Evolutionary conservation across 441 rosid species (phyloP), one percentile per base, ranked within the genome.

Genomic region (Gossypium gossypioides): DNA sequence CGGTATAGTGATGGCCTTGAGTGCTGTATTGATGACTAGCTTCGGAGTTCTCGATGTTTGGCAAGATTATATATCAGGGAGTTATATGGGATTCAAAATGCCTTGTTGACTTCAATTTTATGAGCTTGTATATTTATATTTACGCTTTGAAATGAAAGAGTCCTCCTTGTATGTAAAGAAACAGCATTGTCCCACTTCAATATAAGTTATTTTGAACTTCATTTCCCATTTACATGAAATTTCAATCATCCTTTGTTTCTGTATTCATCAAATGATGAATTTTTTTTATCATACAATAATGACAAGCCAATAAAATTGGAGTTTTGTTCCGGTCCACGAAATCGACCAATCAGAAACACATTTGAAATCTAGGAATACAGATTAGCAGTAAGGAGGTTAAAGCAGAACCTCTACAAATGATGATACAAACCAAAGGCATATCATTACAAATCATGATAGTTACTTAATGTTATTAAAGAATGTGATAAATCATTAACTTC

Each of bases 1-100:
- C 19, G 77, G 92, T 25, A 85, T 70, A n/a, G 96, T 87, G 24
- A 91, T 91, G 98, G 87, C 86, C 62, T 65, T 89, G 63, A 90
- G 98, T 66, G 81, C 95, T 0, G 76, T 90, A 72, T 76, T 93
- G 29, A 86, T 91, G 70, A 91, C 92, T 58, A 84, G 88, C 57
- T 90, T 85, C 75, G 97, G 96, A 64, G 90, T 93, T 54, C 73
- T 87, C 44, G 79, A 94, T 64, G 84, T 87, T 1, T 90, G 90
- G 96, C 85, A 79, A 21, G 86, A 94, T 71, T 86, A 82, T 32
- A 46, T 19, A 13, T 86, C 90, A n/a, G 97, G 96, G 57, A 79
- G 76, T 42, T 80, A 83, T 34, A 91, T 88, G 98, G 90, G 97
- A 12, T 91, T 93, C 84, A 91, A 84, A 74, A 61, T 74, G 12